A percentile compares a stretch with the other conserved stretches of the same genome.
These are phyloP conservation scores for Fusarium sp. DNA, from an alignment of 2,329 filamentous ascomycete genomes.

Conservation along the genomic window DNA sequence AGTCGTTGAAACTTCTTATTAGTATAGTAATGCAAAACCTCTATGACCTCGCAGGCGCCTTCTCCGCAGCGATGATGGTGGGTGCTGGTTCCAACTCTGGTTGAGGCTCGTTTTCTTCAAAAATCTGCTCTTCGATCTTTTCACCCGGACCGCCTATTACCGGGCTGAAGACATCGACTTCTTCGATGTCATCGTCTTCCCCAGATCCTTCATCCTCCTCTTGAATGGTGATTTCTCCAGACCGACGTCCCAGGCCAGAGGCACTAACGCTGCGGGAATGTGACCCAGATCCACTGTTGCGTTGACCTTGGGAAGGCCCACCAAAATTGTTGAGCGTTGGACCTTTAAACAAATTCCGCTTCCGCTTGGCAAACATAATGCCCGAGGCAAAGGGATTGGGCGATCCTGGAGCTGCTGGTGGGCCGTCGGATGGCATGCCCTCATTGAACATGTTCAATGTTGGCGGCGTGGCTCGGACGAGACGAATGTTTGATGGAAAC, in stretches of 20 bases:
- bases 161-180: slow-evolving; percentile 72
- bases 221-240: slow-evolving; percentile 81
- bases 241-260: slow-evolving; percentile 74
- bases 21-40: slow-evolving; percentile 6
- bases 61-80: slow-evolving; percentile 29
- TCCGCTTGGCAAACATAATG: slow-evolving; percentile 85
- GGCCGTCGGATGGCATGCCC: slow-evolving; percentile 63
- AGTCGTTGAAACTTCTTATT: slow-evolving; percentile 41
- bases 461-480: slow-evolving; percentile 76
- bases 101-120: slow-evolving; percentile 58
- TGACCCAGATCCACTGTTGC: slow-evolving; percentile 56
- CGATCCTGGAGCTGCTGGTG: slow-evolving; percentile 62
- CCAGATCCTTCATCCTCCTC: slow-evolving; percentile 73
- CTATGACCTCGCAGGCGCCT: slow-evolving; percentile 29
- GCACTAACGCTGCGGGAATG: slow-evolving; percentile 74
- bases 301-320: slow-evolving; percentile 53
- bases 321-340: slow-evolving; percentile 75
- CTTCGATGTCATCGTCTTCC: slow-evolving; percentile 66
- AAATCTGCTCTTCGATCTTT: slow-evolving; percentile 63
- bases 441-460: slow-evolving; percentile 71
- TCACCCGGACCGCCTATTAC: slow-evolving; percentile 62
- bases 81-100: slow-evolving; percentile 39
- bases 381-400: slow-evolving; percentile 73
- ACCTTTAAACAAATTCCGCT: slow-evolving; percentile 86
- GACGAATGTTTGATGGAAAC: slow-evolving; percentile 88